Evolutionary conservation across 2,329 filamentous ascomycete genomes (phyloP), one percentile per base, ranked within the genome.

Genomic region (Macrophomina tecta): DNA sequence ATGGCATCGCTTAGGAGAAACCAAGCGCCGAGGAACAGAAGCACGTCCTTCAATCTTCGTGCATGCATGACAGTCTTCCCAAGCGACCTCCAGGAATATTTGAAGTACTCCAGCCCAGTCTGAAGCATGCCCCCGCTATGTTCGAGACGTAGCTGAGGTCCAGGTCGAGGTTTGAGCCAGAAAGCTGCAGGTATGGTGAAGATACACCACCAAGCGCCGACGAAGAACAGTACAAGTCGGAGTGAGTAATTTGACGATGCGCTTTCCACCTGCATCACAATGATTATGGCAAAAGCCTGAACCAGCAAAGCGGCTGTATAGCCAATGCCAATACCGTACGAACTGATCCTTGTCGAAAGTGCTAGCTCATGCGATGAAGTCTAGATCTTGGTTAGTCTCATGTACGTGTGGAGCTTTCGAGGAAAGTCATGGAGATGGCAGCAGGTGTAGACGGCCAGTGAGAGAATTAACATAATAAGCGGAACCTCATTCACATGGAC

Each of bases 1-100:
- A 98, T 93, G 49, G 92, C 93, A 74, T 99, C 95, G 6, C 92
- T 97, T 1, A 99, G 85, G 36, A 99, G 85, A 76, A 99, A 97
- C 95, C 95, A 99, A 5, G 92, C 93, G 3, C 86, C 88, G 4
- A 99, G 85, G 76, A 95, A 95, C 6, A 94, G 82, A 34, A 91
- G 81, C 34, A 94, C 89, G 72, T 95, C 92, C 61, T 88, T 82
- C 6, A 94, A 84, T 11, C 86, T 85, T 14, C 90, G 84, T 3
- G 94, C 94, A 52, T 93, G 86, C 71, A 88, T 86, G 11, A 94
- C 81, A 0, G 95, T 98, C 67, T 89, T 89, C 70, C 90, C 94
- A 0, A 99, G 85, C 2, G 92, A 93, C 67, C 87, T 89, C 95
- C 95, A 99, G 0, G 94, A 91, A 77, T 91, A 94, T 0, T 83